A percentile compares a stretch with the other conserved stretches of the same genome.
Conservation (phyloP, 345 rosid species). For the Pistacia vera region DNA sequence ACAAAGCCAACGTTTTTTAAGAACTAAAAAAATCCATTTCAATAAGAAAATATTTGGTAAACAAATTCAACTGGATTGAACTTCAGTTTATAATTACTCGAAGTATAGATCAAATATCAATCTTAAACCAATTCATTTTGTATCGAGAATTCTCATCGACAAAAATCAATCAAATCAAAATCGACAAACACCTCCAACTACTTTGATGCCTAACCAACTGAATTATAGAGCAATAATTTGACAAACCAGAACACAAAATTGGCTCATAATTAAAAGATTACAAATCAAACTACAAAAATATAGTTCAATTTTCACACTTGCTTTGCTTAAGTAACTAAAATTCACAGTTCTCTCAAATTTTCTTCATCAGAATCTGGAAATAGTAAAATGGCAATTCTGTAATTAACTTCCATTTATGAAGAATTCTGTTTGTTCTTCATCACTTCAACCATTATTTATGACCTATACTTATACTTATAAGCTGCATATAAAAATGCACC, state of each 20-base stretch:
- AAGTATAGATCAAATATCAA: too few relatives aligned
- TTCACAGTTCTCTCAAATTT: neutral
- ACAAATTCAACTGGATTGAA: too few relatives aligned
- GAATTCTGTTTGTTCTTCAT: slow-evolving; percentile 32
- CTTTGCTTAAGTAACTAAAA: neutral
- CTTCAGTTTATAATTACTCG: too few relatives aligned
- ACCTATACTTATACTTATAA: slow-evolving; percentile 60
- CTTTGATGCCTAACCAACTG: too few relatives aligned
- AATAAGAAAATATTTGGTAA: too few relatives aligned
- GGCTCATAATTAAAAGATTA: neutral
- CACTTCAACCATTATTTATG: slow-evolving; percentile 32
- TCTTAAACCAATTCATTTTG: too few relatives aligned
- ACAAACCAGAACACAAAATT: neutral
- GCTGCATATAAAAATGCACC: slow-evolving; percentile 67
- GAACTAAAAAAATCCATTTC: too few relatives aligned
- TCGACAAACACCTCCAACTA: too few relatives aligned
- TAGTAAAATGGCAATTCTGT: neutral
- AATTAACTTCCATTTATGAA: slow-evolving; percentile 10
- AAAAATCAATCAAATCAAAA: too few relatives aligned
- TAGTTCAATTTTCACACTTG: slow-evolving; percentile 9
- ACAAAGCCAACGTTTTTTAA: too few relatives aligned
- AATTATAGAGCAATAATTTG: too few relatives aligned
- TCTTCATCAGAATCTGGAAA: neutral
- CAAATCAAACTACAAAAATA: neutral
- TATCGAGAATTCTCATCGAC: too few relatives aligned